Evolutionary conservation across 2,329 filamentous ascomycete species (phyloP).

Genomic region (Fusarium brachygibbosum): DNA sequence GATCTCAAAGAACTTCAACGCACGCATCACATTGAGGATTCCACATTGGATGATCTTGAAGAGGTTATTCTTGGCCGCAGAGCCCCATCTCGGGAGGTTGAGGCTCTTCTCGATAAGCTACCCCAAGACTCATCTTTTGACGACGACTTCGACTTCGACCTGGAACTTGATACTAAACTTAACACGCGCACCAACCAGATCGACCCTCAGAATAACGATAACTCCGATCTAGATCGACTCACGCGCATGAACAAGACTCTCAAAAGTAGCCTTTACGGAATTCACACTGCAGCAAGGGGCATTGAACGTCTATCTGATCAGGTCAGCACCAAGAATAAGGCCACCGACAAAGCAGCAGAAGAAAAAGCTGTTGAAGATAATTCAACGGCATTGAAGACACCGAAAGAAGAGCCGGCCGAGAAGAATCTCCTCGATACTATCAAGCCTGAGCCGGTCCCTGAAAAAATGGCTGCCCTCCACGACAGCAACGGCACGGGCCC

Average conservation of each 20-base stretch:
- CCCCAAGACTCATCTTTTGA: slow-evolving; percentile 42
- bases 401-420: slow-evolving; percentile 26
- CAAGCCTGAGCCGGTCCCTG: slow-evolving; percentile 7
- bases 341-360: slow-evolving; percentile 22
- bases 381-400: neutral
- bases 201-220: slow-evolving; percentile 44
- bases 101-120: slow-evolving; percentile 47
- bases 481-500: slow-evolving; percentile 33
- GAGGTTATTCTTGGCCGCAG: slow-evolving; percentile 61
- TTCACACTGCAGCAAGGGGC: slow-evolving; percentile 68
- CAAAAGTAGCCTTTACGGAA: slow-evolving; percentile 64
- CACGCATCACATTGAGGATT: slow-evolving; percentile 69
- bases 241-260: slow-evolving; percentile 67
- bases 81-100: slow-evolving; percentile 45
- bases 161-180: slow-evolving; percentile 47
- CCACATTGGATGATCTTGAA: slow-evolving; percentile 70
- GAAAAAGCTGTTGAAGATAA: slow-evolving; percentile 14
- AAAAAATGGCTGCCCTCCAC: slow-evolving; percentile 32
- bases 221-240: slow-evolving; percentile 59
- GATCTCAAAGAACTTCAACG: slow-evolving; percentile 68
- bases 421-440: slow-evolving; percentile 18
- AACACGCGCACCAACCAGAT: slow-evolving; percentile 46
- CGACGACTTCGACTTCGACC: slow-evolving; percentile 46
- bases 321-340: slow-evolving; percentile 57
- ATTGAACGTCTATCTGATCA: slow-evolving; percentile 70